Base-by-base conservation (phyloP, 2,329 filamentous ascomycete species). In the Xylaria hypoxylon region DNA sequence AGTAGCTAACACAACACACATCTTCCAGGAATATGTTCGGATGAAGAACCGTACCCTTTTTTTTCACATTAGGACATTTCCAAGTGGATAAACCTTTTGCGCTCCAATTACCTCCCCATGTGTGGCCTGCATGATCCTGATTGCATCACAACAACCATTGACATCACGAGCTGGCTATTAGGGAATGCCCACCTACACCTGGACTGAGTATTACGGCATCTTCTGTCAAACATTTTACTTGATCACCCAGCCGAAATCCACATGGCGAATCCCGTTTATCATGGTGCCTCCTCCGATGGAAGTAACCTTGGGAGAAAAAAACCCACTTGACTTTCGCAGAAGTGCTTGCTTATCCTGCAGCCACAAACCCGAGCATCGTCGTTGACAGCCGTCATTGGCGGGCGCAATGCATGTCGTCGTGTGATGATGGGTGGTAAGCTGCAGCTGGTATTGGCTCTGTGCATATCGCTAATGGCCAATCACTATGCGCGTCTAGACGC, bases 401-500 rank as follows among this genome's bases (percentile, higher is more conserved):
- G 65, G 55, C 64, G 22, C 40, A 55, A 65, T 71, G 74, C 69
- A 69, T 64, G 68, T 68, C 66, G 68, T 70, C 67, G 74, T 76
- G 75, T 77, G 73, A 76, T 77, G 73, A 76, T 74, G 72, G 70
- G 38, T 76, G 75, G 77, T 75, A 75, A 75, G 68, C 70, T 68
- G 65, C 64, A 62, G 65, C 63, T 72, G 67, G 70, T 69, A 78
- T 76, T 78, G 76, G 75, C 61, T 71, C 67, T 67, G 58, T 70
- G 70, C 65, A 70, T 62, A 67, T 75, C 63, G 68, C 72, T 65
- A 74, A 76, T 73, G 76, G 71, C 77, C 76, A 78, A 76, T 77
- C 65, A 67, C 24, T 42, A 47, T 72, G 71, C 67, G 76, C 74
- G 74, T 78, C 76, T 81, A 81, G 78, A 80, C 80, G 80, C 80